phyloP scores from a whole-genome alignment of 2,329 filamentous ascomycete species.

The Nakataea oryzae region DNA sequence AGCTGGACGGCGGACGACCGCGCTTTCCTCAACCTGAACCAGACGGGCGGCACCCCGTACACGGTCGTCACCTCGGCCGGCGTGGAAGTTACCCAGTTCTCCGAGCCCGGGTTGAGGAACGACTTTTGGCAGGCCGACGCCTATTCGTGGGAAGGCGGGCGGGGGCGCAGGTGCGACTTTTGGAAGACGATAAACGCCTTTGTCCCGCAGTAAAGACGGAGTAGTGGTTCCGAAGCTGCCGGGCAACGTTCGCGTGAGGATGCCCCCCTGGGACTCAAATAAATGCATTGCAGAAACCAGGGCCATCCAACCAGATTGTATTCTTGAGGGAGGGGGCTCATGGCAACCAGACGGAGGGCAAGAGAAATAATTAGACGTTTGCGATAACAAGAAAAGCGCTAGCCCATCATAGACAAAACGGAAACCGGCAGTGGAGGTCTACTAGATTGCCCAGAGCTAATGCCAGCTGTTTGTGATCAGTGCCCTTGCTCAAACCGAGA shows the following conservation, averaged over 20 bases:
- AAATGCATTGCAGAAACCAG: background rate
- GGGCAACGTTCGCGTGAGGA: no score
- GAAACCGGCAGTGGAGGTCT: no score
- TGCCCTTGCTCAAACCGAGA: no score
- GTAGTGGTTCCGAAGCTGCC: no score
- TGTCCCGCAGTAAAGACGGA: background rate
- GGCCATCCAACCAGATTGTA: background rate
- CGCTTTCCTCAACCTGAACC: conserved; percentile 12
- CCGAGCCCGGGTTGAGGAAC: conserved; percentile 8
- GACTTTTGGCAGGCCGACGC: conserved; percentile 10
- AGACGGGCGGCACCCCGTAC: conserved; percentile 11
- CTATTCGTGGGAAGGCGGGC: conserved; percentile 13
- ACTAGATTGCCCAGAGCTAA: no score
- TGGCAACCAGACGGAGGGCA: no score
- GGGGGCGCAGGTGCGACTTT: conserved; percentile 12
- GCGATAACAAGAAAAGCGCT: no score
- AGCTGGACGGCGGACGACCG: conserved; percentile 6
- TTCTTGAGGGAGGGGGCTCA: no score
- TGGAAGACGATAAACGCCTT: conserved; percentile 4
- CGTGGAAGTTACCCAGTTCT: conserved; percentile 8
- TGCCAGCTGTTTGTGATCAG: no score
- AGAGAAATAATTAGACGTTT: no score
- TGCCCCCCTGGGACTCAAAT: background rate
- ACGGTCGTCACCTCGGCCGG: conserved; percentile 4
- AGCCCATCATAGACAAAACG: no score